Percentiles rank a stretch among this genome's conserved stretches.
Evolutionary conservation across 2,329 filamentous ascomycete genomes (phyloP).

Genomic region (Exophiala calicioides): DNA sequence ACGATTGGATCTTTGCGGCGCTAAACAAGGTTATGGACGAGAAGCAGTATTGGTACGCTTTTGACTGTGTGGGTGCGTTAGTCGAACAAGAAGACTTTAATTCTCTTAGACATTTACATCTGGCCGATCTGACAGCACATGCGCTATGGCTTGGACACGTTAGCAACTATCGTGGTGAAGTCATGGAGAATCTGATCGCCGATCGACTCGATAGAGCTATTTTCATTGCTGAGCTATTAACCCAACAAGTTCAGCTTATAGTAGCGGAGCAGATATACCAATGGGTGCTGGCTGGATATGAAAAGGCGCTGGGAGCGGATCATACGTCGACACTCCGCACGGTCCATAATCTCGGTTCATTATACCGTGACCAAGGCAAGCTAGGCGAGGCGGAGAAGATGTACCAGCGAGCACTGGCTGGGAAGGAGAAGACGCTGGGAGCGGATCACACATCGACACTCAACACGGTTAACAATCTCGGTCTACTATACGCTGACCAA

Average conservation of each 20-base stretch:
- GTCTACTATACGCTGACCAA: no score
- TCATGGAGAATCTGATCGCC: neutral
- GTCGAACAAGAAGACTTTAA: slow-evolving; percentile 3
- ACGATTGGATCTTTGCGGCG: slow-evolving; percentile 22
- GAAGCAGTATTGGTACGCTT: slow-evolving; percentile 16
- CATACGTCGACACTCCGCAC: slow-evolving; percentile 28
- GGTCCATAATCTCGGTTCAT: slow-evolving; percentile 21
- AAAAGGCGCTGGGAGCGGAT: slow-evolving; percentile 19
- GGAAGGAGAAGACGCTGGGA: slow-evolving; percentile 13
- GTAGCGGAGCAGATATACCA: slow-evolving; percentile 16
- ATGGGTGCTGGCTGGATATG: slow-evolving; percentile 13
- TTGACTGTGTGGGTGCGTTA: slow-evolving; percentile 16
- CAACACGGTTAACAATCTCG: slow-evolving; percentile 19
- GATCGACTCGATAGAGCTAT: neutral
- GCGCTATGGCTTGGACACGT: neutral
- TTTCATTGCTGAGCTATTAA: slow-evolving; percentile 2
- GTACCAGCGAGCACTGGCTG: no score
- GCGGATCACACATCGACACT: slow-evolving; percentile 20
- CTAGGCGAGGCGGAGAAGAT: no score
- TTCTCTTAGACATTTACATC: neutral
- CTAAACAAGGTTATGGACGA: slow-evolving; percentile 18
- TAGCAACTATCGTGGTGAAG: neutral
- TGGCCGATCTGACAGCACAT: slow-evolving; percentile 5
- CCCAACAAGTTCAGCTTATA: neutral
- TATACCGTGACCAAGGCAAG: no score